A percentile compares a stretch with the other conserved stretches of the same genome.
These are phyloP conservation scores for Multifurca ochricompacta DNA, from an alignment of 768 basidiomycete species.

Conservation along the genomic window DNA sequence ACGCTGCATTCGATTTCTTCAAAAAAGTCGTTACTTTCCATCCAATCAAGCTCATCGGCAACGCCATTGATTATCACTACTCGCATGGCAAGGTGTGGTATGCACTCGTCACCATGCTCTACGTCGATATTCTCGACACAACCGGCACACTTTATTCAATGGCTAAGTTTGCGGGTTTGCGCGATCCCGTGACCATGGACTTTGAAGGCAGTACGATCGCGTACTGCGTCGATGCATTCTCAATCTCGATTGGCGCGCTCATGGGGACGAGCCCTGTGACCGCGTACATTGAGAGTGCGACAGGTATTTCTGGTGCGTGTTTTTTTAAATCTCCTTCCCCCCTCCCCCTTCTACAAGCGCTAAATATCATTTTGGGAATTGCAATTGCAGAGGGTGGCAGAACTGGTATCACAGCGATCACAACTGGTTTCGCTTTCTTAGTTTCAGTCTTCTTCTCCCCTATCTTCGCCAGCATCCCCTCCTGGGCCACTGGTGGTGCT, in stretches of 20 bases:
- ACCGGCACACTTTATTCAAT: constrained; percentile 80
- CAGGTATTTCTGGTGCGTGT: constrained; percentile 57
- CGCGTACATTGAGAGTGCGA: constrained; percentile 76
- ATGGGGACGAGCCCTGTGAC: constrained; percentile 78
- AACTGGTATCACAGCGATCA: constrained; percentile 75
- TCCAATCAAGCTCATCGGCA: constrained; percentile 51
- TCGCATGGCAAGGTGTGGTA: constrained; percentile 76
- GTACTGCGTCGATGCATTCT: constrained; percentile 78
- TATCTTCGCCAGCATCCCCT: constrained; percentile 78
- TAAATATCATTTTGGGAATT: constrained; percentile 16
- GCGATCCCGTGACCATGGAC: constrained; percentile 76
- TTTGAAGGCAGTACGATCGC: constrained; percentile 80
- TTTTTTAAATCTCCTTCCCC: constrained; percentile 17
- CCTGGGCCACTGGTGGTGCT: constrained; percentile 85
- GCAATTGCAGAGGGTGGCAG: constrained; percentile 73
- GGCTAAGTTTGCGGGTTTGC: constrained; percentile 86
- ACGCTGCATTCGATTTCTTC: constrained; percentile 76
- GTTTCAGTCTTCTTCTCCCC: constrained; percentile 83
- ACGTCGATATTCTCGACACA: constrained; percentile 69
- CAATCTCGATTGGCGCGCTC: constrained; percentile 73
- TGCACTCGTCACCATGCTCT: constrained; percentile 81
- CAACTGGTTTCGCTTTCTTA: constrained; percentile 69
- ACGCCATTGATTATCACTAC: constrained; percentile 41
- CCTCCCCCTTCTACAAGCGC: no score
- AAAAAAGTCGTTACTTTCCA: constrained; percentile 77